Evolutionary conservation across 176 grass and related monocot genomes (phyloP).

Genomic region (Metroxylon sagu): DNA sequence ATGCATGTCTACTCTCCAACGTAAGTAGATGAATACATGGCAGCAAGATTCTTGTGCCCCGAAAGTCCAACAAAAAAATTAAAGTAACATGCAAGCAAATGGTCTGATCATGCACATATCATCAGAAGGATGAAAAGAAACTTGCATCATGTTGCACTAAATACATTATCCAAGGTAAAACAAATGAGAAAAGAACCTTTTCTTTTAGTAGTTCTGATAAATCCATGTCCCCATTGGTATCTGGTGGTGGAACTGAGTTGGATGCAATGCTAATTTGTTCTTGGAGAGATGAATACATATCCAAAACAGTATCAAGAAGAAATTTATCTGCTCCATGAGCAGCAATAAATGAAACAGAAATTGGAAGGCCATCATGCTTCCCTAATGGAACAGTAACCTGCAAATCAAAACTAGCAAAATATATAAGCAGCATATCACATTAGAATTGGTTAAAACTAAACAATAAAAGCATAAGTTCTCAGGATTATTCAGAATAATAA

Average conservation of each 20-base stretch:
- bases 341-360: constrained; percentile 79
- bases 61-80: too few species aligned
- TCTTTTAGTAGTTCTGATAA: constrained; percentile 78
- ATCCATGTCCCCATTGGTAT: constrained; percentile 43
- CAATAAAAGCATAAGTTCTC: too few species aligned
- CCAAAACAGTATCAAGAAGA: constrained; percentile 53
- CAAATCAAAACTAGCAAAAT: constrained; percentile 4
- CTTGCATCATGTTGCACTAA: too few species aligned
- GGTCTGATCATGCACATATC: too few species aligned
- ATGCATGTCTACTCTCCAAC: too few species aligned
- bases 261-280: constrained; percentile 68
- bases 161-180: neutral
- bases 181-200: constrained; percentile 44
- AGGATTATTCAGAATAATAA: too few species aligned
- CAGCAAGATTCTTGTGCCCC: too few species aligned
- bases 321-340: constrained; percentile 82
- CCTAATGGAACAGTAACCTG: constrained; percentile 71
- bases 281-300: constrained; percentile 62
- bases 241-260: constrained; percentile 36
- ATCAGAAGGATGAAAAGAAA: too few species aligned
- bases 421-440: neutral
- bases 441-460: too few species aligned
- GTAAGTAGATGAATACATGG: too few species aligned
- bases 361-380: constrained; percentile 55
- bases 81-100: too few species aligned